Percentiles rank a stretch among this genome's conserved stretches.
Evolutionary conservation across 768 basidiomycete genomes (phyloP).

Genomic region (Boletus reticulatus): DNA sequence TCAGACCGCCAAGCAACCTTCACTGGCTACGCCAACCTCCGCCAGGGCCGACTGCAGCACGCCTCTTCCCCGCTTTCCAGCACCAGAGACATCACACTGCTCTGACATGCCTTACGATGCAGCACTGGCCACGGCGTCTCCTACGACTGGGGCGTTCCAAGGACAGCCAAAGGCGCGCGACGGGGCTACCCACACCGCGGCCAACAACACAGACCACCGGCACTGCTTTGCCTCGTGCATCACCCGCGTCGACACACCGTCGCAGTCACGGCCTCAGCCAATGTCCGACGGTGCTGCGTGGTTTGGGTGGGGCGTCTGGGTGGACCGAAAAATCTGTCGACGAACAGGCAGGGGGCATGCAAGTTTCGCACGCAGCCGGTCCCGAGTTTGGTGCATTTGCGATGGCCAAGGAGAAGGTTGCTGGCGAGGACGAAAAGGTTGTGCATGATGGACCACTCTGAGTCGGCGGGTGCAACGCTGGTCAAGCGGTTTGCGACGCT

Average conservation of each 20-base stretch:
- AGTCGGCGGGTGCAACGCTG: conserved; percentile 68
- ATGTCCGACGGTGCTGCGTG: conserved; percentile 52
- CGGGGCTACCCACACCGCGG: conserved; percentile 45
- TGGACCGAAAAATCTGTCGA: conserved; percentile 35
- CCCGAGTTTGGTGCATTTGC: too few species aligned
- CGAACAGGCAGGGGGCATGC: conserved; percentile 40
- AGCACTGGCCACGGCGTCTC: conserved; percentile 44
- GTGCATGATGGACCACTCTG: conserved; percentile 34
- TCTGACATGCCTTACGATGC: conserved; percentile 80
- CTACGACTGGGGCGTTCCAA: conserved; percentile 58
- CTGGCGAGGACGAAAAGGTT: conserved; percentile 24
- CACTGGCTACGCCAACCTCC: conserved; percentile 27
- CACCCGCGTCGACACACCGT: conserved; percentile 75
- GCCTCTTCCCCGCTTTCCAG: conserved; percentile 76
- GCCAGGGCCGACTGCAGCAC: conserved; percentile 74
- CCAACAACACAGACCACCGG: conserved; percentile 22
- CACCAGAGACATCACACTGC: conserved; percentile 78
- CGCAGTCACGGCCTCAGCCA: conserved; percentile 84
- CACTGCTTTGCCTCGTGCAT: conserved; percentile 55
- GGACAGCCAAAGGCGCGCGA: conserved; percentile 67
- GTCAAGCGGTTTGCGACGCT: conserved; percentile 76
- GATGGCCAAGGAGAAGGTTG: conserved; percentile 34
- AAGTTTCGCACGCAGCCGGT: conserved; percentile 61
- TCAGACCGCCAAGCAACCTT: conserved; percentile 31
- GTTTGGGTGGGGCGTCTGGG: conserved; percentile 64